Percentiles rank a stretch among this genome's conserved stretches.
Evolutionary conservation across 2,329 filamentous ascomycete genomes (phyloP).

Genomic region (Exophiala viscosa): DNA sequence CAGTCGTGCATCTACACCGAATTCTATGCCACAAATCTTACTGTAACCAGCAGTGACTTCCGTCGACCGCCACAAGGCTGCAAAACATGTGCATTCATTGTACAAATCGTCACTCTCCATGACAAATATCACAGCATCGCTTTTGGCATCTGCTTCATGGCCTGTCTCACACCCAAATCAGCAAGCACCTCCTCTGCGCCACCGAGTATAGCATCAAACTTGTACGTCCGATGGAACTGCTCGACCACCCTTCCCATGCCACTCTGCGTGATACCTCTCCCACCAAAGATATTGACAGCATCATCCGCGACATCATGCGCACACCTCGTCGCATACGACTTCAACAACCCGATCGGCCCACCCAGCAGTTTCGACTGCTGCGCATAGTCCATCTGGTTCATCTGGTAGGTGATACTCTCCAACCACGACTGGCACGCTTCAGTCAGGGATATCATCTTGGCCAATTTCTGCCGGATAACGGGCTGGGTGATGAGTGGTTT

Average conservation of each 20-base stretch:
- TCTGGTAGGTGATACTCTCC: constrained; percentile 32
- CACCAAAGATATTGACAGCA: constrained; percentile 68
- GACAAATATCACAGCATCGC: constrained; percentile 55
- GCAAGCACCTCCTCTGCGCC: constrained; percentile 71
- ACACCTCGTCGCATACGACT: constrained; percentile 69
- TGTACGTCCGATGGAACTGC: constrained; percentile 61
- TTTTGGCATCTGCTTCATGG: constrained; percentile 80
- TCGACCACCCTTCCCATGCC: constrained; percentile 70
- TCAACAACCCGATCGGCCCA: constrained; percentile 67
- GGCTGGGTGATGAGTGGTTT: constrained; percentile 69
- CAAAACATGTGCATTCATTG: too few relatives aligned
- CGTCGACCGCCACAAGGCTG: too few relatives aligned
- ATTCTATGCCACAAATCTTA: too few relatives aligned
- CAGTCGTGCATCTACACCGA: too few relatives aligned
- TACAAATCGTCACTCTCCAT: neutral
- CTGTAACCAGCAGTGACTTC: too few relatives aligned
- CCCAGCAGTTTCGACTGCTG: constrained; percentile 56
- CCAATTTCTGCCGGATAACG: constrained; percentile 67
- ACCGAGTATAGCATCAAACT: constrained; percentile 60
- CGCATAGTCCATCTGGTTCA: constrained; percentile 53
- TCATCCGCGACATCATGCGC: constrained; percentile 67
- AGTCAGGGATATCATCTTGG: constrained; percentile 64
- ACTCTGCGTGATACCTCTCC: constrained; percentile 66
- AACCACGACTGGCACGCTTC: constrained; percentile 71
- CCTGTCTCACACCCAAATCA: constrained; percentile 67